Evolutionary conservation across 73 alveolate genomes (phyloP), one percentile per base, ranked within the genome.

Genomic region (Uronychia binucleata): DNA sequence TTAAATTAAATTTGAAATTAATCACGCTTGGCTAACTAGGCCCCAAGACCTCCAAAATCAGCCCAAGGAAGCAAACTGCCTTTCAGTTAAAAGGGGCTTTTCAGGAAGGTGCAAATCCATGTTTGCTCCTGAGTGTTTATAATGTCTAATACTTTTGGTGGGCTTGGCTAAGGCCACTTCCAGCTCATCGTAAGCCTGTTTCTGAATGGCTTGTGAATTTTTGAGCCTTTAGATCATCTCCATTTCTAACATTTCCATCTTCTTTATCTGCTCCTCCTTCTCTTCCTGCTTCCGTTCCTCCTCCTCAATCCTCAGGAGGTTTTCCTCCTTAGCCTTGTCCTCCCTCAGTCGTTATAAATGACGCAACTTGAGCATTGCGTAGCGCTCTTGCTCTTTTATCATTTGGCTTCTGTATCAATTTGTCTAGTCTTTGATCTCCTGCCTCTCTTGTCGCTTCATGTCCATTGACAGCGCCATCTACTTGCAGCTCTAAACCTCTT

Each of bases 381-480:
- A 34, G 26, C 86, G 32, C 57, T 85, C 82, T 76, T 85, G 81
- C 76, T 85, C 29, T 77, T 77, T 77, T 0, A 77, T 31, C 57
- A 76, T 0, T 34, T 33, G 57, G 31, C 28, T 77, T 46, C 77
- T 77, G 26, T 28, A 19, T 26, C 59, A 11, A 74, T 74, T 11
- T 11, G 31, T 74, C 5, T 5, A 5, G 5, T 46, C 67, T 46
- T 19, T 46, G 67, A 5, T 46, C 19, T 46, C 67, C 19, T 11
- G 19, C 19, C 67, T 46, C 19, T 46, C 67, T 19, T 46, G 5
- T 19, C 19, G 5, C 67, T 19, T 46, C 19, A 5, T 46, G 19
- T 46, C 19, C 19, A 46, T 5, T 46, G 5, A 11, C n/a, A 11
- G 67, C 5, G 67, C 67, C 67, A 46, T 46, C 5, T 11, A 11